phyloP scores from a whole-genome alignment of 352 stramenopile genomes.

The Phytophthora tentaculata region DNA sequence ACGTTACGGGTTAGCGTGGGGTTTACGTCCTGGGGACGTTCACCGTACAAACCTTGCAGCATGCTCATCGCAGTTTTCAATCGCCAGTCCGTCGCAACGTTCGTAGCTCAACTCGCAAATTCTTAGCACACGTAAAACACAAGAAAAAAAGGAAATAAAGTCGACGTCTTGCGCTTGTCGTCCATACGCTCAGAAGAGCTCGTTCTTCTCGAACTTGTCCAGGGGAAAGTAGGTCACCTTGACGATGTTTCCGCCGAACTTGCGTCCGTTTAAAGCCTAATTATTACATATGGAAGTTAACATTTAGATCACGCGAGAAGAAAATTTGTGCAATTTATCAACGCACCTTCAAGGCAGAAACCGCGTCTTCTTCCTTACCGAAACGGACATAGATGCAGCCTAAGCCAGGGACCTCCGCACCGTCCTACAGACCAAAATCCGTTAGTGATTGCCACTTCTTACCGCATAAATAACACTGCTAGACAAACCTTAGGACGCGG shows the following conservation, averaged over 20 bases:
- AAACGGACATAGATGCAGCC: slow-evolving; percentile 88
- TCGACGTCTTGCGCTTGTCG: slow-evolving; percentile 15
- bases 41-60: slow-evolving; percentile 45
- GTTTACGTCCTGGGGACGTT: slow-evolving; percentile 27
- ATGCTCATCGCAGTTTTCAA: slow-evolving; percentile 11
- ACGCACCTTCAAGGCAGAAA: slow-evolving; percentile 75
- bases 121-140: slow-evolving; percentile 33
- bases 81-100: slow-evolving; percentile 19
- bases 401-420: slow-evolving; percentile 58
- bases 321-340: not conserved
- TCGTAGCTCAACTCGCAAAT: slow-evolving; percentile 22
- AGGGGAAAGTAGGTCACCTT: slow-evolving; percentile 81
- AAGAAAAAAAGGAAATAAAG: slow-evolving; percentile 25
- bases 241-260: slow-evolving; percentile 89
- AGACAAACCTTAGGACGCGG: slow-evolving; percentile 76
- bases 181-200: slow-evolving; percentile 55
- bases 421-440: slow-evolving; percentile 48
- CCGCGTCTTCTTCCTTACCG: slow-evolving; percentile 56
- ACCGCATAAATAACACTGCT: not conserved
- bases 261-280: slow-evolving; percentile 83
- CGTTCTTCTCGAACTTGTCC: slow-evolving; percentile 74
- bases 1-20: slow-evolving; percentile 39
- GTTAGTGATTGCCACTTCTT: not conserved
- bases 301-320: not conserved
- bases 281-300: not conserved